Base-by-base conservation (phyloP, 2,329 filamentous ascomycete species). In the Fonsecaea monophora region DNA sequence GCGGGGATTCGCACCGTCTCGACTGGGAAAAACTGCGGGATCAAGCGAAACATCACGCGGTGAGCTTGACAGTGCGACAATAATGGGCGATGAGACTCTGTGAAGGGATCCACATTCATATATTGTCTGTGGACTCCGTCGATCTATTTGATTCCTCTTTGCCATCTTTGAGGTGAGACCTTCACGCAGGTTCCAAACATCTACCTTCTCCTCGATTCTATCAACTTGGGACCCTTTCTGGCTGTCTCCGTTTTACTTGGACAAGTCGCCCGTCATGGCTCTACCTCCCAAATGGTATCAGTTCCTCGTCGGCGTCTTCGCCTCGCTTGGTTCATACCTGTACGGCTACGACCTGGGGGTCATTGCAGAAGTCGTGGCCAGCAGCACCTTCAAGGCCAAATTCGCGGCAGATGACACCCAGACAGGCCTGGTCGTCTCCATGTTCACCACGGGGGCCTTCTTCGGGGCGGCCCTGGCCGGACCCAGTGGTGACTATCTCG, bases 371-470 rank as follows among this genome's bases (percentile, higher is more conserved):
- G 85, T 85, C 58, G 83, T 87, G 64, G 77, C 77, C n/a, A 76
- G 77, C 62, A 64, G 74, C 8, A 79, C 77, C 0, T 80, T 80
- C 40, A 68, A 66, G 5, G 21, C 55, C 9, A 78, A 75, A 55
- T 80, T 80, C 56, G 61, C 68, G 2, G 59, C 67, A 35, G 61
- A 68, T 59, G 68, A 63, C 32, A 70, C 64, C 3, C 60, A 69
- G 40, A 89, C 84, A 42, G 90, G 90, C 61, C 86, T 90, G 3
- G 89, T 92, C 0, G 91, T 94, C 0, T 91, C 90, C 1, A 84
- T 93, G 66, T 94, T 94, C 77, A 94, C 91, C 0, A 89, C 85
- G 2, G 87, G 91, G 53, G 90, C 90, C 25, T 92, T 92, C 78
- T 85, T 90, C 70, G 90, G 90, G 8, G 87, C 90, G 32, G 80